phyloP scores from a whole-genome alignment of 768 basidiomycete species.

The Phlegmacium glaucopus region DNA sequence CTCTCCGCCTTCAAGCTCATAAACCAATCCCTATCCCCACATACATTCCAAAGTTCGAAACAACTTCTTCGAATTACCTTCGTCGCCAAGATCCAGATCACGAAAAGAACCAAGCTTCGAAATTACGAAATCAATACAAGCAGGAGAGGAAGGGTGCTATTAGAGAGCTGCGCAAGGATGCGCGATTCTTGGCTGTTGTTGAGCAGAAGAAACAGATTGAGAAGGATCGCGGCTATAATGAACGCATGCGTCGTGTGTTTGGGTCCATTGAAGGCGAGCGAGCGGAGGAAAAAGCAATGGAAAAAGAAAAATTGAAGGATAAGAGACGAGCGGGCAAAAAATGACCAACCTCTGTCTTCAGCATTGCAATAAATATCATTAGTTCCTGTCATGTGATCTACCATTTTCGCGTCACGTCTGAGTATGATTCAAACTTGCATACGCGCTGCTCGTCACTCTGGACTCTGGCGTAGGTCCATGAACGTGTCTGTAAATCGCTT shows the following conservation, averaged over 20 bases:
- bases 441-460: too few species aligned
- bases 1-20: slow-evolving; percentile 85
- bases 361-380: too few species aligned
- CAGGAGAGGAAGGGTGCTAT: slow-evolving; percentile 97
- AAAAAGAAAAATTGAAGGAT: slow-evolving; percentile 74
- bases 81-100: slow-evolving; percentile 88
- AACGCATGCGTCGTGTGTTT: slow-evolving; percentile 80
- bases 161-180: slow-evolving; percentile 92
- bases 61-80: slow-evolving; percentile 66
- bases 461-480: too few species aligned
- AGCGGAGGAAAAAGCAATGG: slow-evolving; percentile 92
- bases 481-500: not conserved
- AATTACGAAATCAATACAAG: slow-evolving; percentile 86
- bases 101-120: slow-evolving; percentile 82
- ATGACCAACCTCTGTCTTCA: slow-evolving; percentile 31
- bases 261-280: slow-evolving; percentile 80
- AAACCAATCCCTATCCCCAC: slow-evolving; percentile 95
- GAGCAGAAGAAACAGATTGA: slow-evolving; percentile 80
- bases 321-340: slow-evolving; percentile 77
- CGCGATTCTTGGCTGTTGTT: slow-evolving; percentile 86
- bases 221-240: slow-evolving; percentile 80
- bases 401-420: not conserved
- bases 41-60: slow-evolving; percentile 92
- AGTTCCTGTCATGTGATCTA: not conserved
- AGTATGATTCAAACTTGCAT: not conserved